phyloP scores from a whole-genome alignment of 805 yeast species.

The Ogataea salicorniae region DNA sequence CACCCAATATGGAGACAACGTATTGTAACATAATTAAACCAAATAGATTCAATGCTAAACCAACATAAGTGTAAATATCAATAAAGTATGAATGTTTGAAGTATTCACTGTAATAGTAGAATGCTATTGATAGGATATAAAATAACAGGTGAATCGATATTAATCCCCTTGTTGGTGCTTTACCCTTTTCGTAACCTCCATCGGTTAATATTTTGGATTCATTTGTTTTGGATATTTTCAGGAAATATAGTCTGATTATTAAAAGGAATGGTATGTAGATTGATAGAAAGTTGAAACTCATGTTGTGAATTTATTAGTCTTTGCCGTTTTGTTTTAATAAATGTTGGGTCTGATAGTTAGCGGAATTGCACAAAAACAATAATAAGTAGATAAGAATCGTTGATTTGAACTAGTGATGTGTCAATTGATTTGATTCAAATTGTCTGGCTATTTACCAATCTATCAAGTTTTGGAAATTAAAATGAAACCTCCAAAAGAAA shows the following conservation, averaged over 20 bases:
- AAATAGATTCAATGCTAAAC: slow-evolving; percentile 5
- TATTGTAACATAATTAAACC: slow-evolving; percentile 7
- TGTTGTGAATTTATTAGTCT: too few species aligned
- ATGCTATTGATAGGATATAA: slow-evolving; percentile 4
- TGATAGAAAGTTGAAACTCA: background rate
- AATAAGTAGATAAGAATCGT: too few species aligned
- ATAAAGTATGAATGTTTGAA: slow-evolving; percentile 1
- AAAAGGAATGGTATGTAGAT: slow-evolving; percentile 2
- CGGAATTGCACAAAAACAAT: too few species aligned
- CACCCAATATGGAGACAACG: slow-evolving; percentile 8
- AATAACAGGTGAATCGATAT: slow-evolving; percentile 6
- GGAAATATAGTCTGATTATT: slow-evolving; percentile 2
- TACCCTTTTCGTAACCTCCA: slow-evolving; percentile 13
- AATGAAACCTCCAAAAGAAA: too few species aligned
- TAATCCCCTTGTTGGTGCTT: slow-evolving; percentile 1
- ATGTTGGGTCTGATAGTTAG: too few species aligned
- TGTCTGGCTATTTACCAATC: too few species aligned
- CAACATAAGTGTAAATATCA: slow-evolving; percentile 2
- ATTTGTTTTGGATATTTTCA: slow-evolving; percentile 6
- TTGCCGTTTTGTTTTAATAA: background rate
- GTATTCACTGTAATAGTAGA: background rate
- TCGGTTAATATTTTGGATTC: slow-evolving; percentile 5
- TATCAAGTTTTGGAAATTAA: too few species aligned
- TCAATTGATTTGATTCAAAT: too few species aligned
- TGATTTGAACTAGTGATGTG: too few species aligned